A percentile compares a stretch with the other conserved stretches of the same genome.
Evolutionary conservation across 805 yeast species (phyloP).

Genomic region (Saccharomycopsis fibuligera): DNA sequence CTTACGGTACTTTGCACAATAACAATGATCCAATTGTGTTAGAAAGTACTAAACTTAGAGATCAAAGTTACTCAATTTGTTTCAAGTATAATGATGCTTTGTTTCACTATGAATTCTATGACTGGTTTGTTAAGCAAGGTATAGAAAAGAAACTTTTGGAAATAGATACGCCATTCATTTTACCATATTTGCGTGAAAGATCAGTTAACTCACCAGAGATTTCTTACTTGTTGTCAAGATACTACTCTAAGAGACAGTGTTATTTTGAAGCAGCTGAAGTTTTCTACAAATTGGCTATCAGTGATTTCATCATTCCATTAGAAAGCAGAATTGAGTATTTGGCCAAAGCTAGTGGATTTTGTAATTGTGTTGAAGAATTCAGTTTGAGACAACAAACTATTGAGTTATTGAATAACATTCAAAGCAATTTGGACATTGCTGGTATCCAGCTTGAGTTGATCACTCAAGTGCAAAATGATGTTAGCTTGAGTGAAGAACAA

Average conservation of each 20-base stretch:
- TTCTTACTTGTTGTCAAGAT: slow-evolving; percentile 83
- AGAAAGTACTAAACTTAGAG: slow-evolving; percentile 45
- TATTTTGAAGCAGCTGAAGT: slow-evolving; percentile 82
- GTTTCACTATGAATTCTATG: slow-evolving; percentile 90
- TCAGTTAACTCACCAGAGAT: slow-evolving; percentile 58
- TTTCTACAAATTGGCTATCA: slow-evolving; percentile 63
- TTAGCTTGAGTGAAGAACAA: slow-evolving; percentile 45
- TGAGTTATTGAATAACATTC: slow-evolving; percentile 59
- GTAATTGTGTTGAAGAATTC: slow-evolving; percentile 79
- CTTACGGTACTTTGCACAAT: slow-evolving; percentile 21
- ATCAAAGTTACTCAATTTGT: slow-evolving; percentile 67
- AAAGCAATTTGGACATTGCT: slow-evolving; percentile 81
- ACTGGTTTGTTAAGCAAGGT: slow-evolving; percentile 82
- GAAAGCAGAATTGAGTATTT: slow-evolving; percentile 78
- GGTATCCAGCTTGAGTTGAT: slow-evolving; percentile 69
- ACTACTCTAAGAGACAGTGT: slow-evolving; percentile 74
- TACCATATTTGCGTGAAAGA: slow-evolving; percentile 68
- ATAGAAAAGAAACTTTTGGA: slow-evolving; percentile 71
- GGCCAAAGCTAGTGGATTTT: slow-evolving; percentile 88
- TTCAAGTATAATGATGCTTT: slow-evolving; percentile 68
- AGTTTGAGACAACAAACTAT: slow-evolving; percentile 70
- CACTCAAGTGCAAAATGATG: slow-evolving; percentile 34
- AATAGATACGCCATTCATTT: slow-evolving; percentile 73
- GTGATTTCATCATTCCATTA: slow-evolving; percentile 63
- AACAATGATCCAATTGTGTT: slow-evolving; percentile 39